These are phyloP conservation scores for Schwanniomyces polymorphus DNA, from an alignment of 805 yeast genomes.

Conservation along the genomic window DNA sequence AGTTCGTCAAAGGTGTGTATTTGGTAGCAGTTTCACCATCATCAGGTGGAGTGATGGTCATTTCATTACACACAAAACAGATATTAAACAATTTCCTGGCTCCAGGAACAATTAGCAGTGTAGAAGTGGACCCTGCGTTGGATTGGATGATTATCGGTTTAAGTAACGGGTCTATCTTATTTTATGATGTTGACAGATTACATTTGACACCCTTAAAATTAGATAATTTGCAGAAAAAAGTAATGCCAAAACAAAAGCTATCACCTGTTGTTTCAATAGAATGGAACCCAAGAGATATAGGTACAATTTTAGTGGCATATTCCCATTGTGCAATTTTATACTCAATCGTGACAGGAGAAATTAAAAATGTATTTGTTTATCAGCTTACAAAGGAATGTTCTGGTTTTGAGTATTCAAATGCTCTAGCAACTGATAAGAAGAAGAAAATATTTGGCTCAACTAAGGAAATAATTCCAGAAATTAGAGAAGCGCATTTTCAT, in stretches of 20 bases:
- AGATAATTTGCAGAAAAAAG: conserved; percentile 65
- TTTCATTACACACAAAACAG: conserved; percentile 65
- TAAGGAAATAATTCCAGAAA: conserved; percentile 30
- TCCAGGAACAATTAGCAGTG: conserved; percentile 64
- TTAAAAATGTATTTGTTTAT: conserved; percentile 60
- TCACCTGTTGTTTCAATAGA: conserved; percentile 68
- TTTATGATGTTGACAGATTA: conserved; percentile 83
- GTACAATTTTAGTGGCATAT: conserved; percentile 74
- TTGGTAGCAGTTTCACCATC: conserved; percentile 66
- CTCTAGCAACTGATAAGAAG: conserved; percentile 37
- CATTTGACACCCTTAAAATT: conserved; percentile 62
- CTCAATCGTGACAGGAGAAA: conserved; percentile 58
- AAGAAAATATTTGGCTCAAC: conserved; percentile 38
- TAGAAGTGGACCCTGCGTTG: conserved; percentile 80
- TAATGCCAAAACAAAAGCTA: conserved; percentile 55
- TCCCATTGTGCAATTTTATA: conserved; percentile 66
- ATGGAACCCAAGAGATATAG: conserved; percentile 89
- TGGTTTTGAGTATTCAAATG: conserved; percentile 45
- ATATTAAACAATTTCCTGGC: conserved; percentile 61
- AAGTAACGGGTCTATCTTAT: conserved; percentile 67
- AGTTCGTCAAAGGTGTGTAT: conserved; percentile 79
- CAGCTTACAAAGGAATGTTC: conserved; percentile 66
- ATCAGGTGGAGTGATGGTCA: conserved; percentile 59
- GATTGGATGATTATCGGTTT: conserved; percentile 87
- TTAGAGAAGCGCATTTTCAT: conserved; percentile 69